A percentile compares a stretch with the other conserved stretches of the same genome.
These are phyloP conservation scores for Artemisia annua DNA, from an alignment of 129 eudicot genomes.

Conservation along the genomic window DNA sequence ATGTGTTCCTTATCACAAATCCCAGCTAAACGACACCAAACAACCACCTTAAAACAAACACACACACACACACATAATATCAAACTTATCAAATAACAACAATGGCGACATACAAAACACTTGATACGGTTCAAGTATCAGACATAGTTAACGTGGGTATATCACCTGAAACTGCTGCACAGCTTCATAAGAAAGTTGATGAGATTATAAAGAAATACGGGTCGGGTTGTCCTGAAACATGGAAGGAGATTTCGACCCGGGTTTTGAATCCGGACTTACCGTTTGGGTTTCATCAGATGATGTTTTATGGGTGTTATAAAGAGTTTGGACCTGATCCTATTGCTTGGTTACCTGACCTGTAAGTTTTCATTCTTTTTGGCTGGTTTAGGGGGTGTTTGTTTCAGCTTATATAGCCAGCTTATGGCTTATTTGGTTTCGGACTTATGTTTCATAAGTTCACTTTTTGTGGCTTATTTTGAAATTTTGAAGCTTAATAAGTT, in stretches of 20 bases:
- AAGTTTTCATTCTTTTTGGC: constrained; percentile 15
- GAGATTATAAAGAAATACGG: constrained; percentile 45
- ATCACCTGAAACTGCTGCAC: constrained; percentile 39
- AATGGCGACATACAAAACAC: constrained; percentile 64
- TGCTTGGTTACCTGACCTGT: constrained; percentile 92
- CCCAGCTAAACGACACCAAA: background rate
- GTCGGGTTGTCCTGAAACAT: constrained; percentile 59
- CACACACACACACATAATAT: too few relatives aligned
- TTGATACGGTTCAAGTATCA: constrained; percentile 48
- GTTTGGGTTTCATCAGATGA: constrained; percentile 77
- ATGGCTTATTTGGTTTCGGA: too few relatives aligned
- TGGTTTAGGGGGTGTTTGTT: too few relatives aligned
- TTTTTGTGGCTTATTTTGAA: too few relatives aligned
- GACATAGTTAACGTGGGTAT: constrained; percentile 61
- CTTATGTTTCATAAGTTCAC: too few relatives aligned
- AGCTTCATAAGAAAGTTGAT: constrained; percentile 53
- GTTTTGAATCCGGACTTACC: constrained; percentile 72
- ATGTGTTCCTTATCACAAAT: background rate
- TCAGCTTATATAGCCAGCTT: too few relatives aligned
- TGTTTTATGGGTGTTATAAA: constrained; percentile 83
- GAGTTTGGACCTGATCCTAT: constrained; percentile 81
- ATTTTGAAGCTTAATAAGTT: too few relatives aligned
- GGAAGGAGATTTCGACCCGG: constrained; percentile 53
- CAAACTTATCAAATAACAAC: background rate
- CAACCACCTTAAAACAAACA: background rate